These are phyloP conservation scores for Aspergillus floridensis DNA, from an alignment of 2,329 filamentous ascomycete species.

Conservation along the genomic window DNA sequence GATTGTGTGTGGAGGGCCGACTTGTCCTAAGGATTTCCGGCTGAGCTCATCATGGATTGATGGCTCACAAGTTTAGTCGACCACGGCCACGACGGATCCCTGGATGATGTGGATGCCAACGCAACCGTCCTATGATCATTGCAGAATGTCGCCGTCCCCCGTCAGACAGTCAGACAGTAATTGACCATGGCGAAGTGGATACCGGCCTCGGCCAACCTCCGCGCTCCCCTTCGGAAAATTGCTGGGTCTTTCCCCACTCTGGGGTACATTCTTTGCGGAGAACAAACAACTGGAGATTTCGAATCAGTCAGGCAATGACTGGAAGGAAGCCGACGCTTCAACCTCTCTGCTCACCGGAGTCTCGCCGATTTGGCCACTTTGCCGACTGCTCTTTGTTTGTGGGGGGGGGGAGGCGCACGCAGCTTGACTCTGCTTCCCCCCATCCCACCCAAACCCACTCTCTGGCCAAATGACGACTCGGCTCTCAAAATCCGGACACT, in stretches of 20 bases:
- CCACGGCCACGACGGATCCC: too few relatives aligned
- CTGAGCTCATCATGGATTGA: too few relatives aligned
- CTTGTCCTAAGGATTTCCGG: too few relatives aligned
- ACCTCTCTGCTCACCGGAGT: background rate
- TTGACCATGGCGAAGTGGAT: background rate
- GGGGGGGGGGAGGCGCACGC: background rate
- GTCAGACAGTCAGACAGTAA: too few relatives aligned
- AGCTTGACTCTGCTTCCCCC: background rate
- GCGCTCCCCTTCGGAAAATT: background rate
- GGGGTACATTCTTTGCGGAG: background rate
- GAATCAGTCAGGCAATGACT: background rate
- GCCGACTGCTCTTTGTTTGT: background rate
- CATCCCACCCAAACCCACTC: background rate
- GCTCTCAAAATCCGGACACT: background rate
- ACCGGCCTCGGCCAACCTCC: background rate
- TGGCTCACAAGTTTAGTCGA: too few relatives aligned
- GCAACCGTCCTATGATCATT: too few relatives aligned
- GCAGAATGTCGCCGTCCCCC: too few relatives aligned
- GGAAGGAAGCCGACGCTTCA: background rate
- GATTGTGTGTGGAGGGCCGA: too few relatives aligned
- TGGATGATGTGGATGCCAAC: too few relatives aligned
- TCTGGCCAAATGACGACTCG: background rate
- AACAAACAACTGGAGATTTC: background rate
- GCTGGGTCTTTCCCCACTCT: background rate
- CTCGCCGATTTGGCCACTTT: background rate